Evolutionary conservation across 305 asterid genomes (phyloP), one percentile per base, ranked within the genome.

Genomic region (Fraxinus xanthoxyloides): DNA sequence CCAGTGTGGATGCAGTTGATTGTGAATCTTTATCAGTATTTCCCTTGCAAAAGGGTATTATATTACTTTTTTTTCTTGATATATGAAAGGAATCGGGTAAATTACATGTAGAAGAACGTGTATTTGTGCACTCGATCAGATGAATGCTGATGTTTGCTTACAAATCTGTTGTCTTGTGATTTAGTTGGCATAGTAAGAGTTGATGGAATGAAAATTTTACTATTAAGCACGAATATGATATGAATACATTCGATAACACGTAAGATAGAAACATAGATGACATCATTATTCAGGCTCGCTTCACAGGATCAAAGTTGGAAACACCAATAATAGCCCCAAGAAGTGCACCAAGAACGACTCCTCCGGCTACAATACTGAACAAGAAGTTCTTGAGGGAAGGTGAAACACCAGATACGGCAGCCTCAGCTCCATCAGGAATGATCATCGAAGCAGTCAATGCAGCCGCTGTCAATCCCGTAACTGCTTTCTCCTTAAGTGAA

Each of bases 271-370:
- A 81, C 67, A 84, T 78, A 80, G 65, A 80, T 76, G 38, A 12
- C 28, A 28, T 21, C 2, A n/a, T 79, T 84, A 80, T 80, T 95
- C 90, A 95, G 88, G 81, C 72, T 77, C 97, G 84, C 87, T 92
- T 94, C 84, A 95, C 97, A 40, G 99, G 99, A 82, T 95, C 99
- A 65, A 95, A 95, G 91, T 92, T 95, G 83, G 99, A 78, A 63
- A 94, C 96, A 19, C 94, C 97, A 36, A 92, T 75, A 24, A 94
- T 86, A 5, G 93, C 98, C 6, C 95, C 95, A 17, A 87, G 5
- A 35, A 95, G 76, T 78, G 90, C 93, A 7, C 82, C 82, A 77
- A 90, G 86, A 72, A 94, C 97, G 3, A 88, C 89, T 31, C 96
- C 96, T 12, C 99, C 99, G 10, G 97, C 97, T n/a, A 19, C 90